Conservation (phyloP, 1,284 basidiomycete species). For the Phylloboletellus chloephorus region DNA sequence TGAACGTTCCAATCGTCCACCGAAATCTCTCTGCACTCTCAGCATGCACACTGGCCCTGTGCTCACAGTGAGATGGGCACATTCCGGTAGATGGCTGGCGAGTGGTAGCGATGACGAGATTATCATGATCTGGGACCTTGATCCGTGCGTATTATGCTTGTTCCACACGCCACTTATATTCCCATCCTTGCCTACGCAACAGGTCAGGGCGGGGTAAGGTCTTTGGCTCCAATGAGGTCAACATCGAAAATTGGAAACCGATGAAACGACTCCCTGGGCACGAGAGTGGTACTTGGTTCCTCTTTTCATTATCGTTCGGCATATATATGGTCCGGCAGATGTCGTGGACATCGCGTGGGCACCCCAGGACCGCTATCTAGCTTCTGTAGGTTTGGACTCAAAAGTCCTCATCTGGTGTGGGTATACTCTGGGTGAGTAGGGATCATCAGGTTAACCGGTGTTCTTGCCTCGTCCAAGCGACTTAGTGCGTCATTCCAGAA, state of each 20-base stretch:
- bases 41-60: conserved; percentile 95
- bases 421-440: conserved; percentile 67
- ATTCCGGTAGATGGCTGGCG: conserved; percentile 90
- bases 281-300: conserved; percentile 64
- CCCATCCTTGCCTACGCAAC: conserved; percentile 5
- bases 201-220: conserved; percentile 79
- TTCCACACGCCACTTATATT: background rate
- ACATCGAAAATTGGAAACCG: conserved; percentile 97
- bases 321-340: conserved; percentile 48
- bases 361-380: conserved; percentile 84
- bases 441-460: background rate
- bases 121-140: conserved; percentile 95
- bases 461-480: conserved; percentile 1
- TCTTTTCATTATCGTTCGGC: background rate
- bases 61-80: conserved; percentile 91
- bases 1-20: conserved; percentile 71
- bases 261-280: conserved; percentile 89
- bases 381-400: conserved; percentile 92
- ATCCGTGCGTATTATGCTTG: conserved; percentile 65
- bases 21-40: conserved; percentile 86
- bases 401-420: conserved; percentile 93
- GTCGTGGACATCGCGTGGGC: conserved; percentile 97
- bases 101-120: conserved; percentile 96
- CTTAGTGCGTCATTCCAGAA: conserved; percentile 41
- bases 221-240: conserved; percentile 90